A percentile compares a stretch with the other conserved stretches of the same genome.
Conservation (phyloP, 2,329 filamentous ascomycete genomes). For the Cordyceps javanica region DNA sequence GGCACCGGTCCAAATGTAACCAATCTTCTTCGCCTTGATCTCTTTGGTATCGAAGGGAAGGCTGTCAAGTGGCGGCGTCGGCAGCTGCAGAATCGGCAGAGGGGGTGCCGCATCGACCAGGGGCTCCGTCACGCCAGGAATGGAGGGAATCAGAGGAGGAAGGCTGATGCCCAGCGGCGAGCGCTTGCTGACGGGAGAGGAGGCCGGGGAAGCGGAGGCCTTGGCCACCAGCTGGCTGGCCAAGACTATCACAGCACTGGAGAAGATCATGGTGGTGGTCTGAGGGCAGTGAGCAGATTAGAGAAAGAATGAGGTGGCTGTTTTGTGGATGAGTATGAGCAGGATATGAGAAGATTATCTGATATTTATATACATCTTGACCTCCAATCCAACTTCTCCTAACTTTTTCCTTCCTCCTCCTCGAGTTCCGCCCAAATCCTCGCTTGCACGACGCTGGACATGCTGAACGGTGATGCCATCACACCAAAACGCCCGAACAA, state of each 20-base stretch:
- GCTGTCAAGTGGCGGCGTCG: constrained; percentile 51
- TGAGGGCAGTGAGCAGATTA: neutral
- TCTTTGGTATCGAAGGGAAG: constrained; percentile 46
- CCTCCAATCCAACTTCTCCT: neutral
- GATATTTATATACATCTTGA: constrained; percentile 2
- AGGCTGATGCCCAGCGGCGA: constrained; percentile 33
- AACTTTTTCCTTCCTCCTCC: neutral
- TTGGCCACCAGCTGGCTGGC: constrained; percentile 10
- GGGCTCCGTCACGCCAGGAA: constrained; percentile 53
- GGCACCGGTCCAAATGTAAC: constrained; percentile 57
- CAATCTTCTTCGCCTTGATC: constrained; percentile 60
- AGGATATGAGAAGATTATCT: constrained; percentile 8
- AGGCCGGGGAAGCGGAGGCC: neutral
- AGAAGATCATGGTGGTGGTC: constrained; percentile 8
- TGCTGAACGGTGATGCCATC: neutral
- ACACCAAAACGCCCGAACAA: neutral
- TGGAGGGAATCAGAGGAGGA: constrained; percentile 51
- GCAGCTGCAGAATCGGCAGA: constrained; percentile 52
- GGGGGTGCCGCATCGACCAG: constrained; percentile 44
- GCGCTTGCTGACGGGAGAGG: neutral
- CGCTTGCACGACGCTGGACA: neutral
- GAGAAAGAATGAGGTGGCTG: neutral
- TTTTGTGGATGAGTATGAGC: neutral
- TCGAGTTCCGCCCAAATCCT: neutral
- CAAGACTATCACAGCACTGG: neutral